phyloP scores from a whole-genome alignment of 495 filamentous ascomycete genomes.

The Durotheca rogersii region DNA sequence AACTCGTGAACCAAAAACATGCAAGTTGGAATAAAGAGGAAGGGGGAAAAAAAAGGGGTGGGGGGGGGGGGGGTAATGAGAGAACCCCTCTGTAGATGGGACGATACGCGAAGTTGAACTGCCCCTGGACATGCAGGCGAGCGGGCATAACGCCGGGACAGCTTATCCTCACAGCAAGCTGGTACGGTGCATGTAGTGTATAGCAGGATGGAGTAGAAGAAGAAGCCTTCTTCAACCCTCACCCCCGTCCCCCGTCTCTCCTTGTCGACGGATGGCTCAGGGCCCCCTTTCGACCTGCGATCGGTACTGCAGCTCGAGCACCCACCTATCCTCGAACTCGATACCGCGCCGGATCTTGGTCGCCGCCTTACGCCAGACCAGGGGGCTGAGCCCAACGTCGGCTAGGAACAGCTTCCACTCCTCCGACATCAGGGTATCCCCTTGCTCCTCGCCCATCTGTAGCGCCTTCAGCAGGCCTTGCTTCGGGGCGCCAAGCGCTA shows the following conservation, averaged over 20 bases:
- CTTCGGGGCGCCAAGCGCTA: conserved; percentile 82
- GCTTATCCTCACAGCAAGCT: no score
- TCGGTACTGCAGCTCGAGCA: conserved; percentile 62
- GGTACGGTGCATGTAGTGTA: no score
- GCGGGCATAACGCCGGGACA: no score
- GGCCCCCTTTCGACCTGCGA: not conserved
- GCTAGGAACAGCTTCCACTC: conserved; percentile 77
- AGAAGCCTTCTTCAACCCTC: not conserved
- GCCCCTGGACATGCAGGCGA: not conserved
- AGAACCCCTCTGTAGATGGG: no score
- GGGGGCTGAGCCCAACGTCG: conserved; percentile 80
- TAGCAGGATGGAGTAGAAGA: not conserved
- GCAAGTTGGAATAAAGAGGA: no score
- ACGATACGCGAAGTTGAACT: no score
- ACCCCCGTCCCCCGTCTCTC: no score
- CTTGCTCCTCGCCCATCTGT: conserved; percentile 56
- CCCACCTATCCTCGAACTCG: conserved; percentile 84
- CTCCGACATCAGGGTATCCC: conserved; percentile 41
- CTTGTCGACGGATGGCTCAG: no score
- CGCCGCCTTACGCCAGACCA: conserved; percentile 84
- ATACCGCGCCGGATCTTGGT: conserved; percentile 75
- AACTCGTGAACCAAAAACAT: not conserved
- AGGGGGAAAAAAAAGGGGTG: no score
- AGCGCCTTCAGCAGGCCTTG: conserved; percentile 74
- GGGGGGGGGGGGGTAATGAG: no score